These are phyloP conservation scores for Rosa lucieae DNA, from an alignment of 306 rosid genomes.

Conservation along the genomic window DNA sequence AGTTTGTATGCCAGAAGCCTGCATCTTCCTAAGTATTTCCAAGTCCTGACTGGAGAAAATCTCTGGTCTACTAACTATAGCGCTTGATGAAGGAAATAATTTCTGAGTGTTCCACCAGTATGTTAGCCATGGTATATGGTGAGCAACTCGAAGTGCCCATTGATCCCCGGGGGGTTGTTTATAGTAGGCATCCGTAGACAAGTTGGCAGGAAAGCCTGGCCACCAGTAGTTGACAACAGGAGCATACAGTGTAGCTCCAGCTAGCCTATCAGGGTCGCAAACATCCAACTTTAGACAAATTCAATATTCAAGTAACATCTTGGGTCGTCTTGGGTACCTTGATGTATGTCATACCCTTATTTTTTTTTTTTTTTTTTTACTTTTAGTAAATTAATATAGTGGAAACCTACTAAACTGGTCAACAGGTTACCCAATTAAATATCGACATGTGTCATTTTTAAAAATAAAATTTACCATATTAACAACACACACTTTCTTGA, in stretches of 20 bases:
- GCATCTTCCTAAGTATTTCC: constrained; percentile 12
- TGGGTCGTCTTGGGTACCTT: too few species aligned
- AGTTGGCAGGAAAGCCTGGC: constrained; percentile 42
- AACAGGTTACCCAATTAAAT: too few species aligned
- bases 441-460: too few species aligned
- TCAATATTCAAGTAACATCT: not conserved
- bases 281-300: not conserved
- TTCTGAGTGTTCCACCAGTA: constrained; percentile 61
- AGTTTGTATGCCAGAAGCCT: not conserved
- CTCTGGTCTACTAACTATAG: constrained; percentile 15
- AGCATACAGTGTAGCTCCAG: constrained; percentile 47
- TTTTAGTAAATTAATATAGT: too few species aligned
- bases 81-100: constrained; percentile 48
- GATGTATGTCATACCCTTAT: too few species aligned
- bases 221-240: constrained; percentile 62
- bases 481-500: too few species aligned
- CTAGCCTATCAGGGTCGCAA: constrained; percentile 38
- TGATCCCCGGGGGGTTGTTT: constrained; percentile 39
- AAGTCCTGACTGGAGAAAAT: constrained; percentile 44
- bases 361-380: too few species aligned
- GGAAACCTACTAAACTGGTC: too few species aligned
- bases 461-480: too few species aligned
- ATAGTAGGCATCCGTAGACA: constrained; percentile 35
- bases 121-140: constrained; percentile 47
- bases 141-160: constrained; percentile 54